phyloP scores from a whole-genome alignment of 306 rosid species.

The Dryas octopetala region DNA sequence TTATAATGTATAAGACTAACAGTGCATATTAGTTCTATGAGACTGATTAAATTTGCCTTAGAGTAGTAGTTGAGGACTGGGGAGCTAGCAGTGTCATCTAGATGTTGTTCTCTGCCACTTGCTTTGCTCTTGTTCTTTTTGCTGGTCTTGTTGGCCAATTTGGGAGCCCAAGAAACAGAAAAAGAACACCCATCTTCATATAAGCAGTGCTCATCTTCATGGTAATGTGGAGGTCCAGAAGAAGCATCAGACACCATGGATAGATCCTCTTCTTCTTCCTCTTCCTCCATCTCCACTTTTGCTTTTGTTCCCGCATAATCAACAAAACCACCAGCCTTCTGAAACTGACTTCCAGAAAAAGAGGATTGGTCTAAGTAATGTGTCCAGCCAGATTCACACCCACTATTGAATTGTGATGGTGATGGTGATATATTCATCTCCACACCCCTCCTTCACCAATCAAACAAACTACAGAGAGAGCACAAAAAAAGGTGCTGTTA shows the following conservation, averaged over 20 bases:
- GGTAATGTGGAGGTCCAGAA: slow-evolving; percentile 79
- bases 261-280: slow-evolving; percentile 53
- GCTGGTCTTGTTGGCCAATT: slow-evolving; percentile 24
- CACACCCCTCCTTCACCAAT: not conserved
- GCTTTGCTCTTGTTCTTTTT: slow-evolving; percentile 43
- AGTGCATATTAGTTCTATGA: not conserved
- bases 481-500: slow-evolving; percentile 3
- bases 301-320: slow-evolving; percentile 28
- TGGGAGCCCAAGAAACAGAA: slow-evolving; percentile 30
- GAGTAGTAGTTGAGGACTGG: slow-evolving; percentile 33
- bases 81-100: slow-evolving; percentile 97
- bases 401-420: slow-evolving; percentile 54
- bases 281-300: slow-evolving; percentile 38
- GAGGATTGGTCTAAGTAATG: slow-evolving; percentile 68
- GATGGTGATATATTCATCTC: slow-evolving; percentile 53
- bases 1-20: not conserved
- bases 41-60: slow-evolving; percentile 41
- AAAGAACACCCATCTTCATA: slow-evolving; percentile 35
- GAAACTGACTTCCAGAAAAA: slow-evolving; percentile 41
- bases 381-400: slow-evolving; percentile 96
- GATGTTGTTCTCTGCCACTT: slow-evolving; percentile 45
- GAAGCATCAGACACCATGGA: slow-evolving; percentile 96
- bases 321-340: slow-evolving; percentile 16
- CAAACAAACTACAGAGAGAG: not conserved
- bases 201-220: slow-evolving; percentile 40